A percentile compares a stretch with the other conserved stretches of the same genome.
Evolutionary conservation across 1,284 basidiomycete species (phyloP).

Genomic region (Xerocomus nothofagi): DNA sequence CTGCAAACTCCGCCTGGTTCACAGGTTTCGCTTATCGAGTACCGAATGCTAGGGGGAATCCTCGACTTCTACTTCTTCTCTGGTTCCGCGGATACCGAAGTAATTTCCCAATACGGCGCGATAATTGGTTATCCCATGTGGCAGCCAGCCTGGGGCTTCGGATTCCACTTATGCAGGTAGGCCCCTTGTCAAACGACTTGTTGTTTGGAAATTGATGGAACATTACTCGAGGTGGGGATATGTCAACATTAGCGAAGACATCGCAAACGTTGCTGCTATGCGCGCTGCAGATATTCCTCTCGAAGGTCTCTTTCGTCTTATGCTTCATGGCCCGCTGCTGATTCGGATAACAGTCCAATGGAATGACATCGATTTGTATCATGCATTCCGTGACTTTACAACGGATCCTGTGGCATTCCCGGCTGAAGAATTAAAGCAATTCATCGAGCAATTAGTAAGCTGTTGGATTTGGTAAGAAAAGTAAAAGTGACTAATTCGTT

Average conservation of each 20-base stretch:
- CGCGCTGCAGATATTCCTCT: constrained; percentile 62
- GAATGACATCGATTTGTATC: constrained; percentile 78
- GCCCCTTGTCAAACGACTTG: background rate
- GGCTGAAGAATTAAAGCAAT: constrained; percentile 54
- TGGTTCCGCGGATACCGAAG: constrained; percentile 61
- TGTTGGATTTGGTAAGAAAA: background rate
- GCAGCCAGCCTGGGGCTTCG: constrained; percentile 70
- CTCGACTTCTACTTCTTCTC: constrained; percentile 73
- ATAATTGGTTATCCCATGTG: constrained; percentile 62
- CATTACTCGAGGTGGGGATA: constrained; percentile 52
- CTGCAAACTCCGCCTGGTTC: constrained; percentile 55
- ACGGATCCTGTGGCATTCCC: constrained; percentile 66
- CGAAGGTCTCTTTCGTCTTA: constrained; percentile 45
- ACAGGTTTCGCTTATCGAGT: constrained; percentile 58
- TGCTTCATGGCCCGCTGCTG: background rate
- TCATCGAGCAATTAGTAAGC: constrained; percentile 61
- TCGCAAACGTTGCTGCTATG: constrained; percentile 57
- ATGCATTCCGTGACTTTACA: constrained; percentile 68
- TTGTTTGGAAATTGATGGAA: background rate
- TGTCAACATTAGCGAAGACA: constrained; percentile 45
- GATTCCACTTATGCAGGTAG: constrained; percentile 69
- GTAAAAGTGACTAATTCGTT: background rate
- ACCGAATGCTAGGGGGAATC: constrained; percentile 63
- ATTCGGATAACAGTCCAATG: constrained; percentile 54
- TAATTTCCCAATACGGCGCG: constrained; percentile 66